phyloP scores from a whole-genome alignment of 768 basidiomycete species.

The Cyathus striatus region DNA sequence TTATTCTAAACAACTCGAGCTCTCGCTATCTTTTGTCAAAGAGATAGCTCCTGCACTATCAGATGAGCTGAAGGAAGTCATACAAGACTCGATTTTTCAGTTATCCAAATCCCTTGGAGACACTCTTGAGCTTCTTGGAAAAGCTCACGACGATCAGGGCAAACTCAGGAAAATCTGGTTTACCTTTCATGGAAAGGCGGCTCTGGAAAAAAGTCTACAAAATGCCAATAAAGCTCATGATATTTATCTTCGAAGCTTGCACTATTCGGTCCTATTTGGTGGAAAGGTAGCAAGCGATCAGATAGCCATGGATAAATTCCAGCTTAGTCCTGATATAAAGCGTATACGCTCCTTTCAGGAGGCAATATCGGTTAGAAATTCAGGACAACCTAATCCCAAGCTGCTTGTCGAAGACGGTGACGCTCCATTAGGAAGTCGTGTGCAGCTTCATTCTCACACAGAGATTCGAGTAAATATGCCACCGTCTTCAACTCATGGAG shows the following conservation, averaged over 20 bases:
- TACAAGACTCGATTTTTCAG: not conserved
- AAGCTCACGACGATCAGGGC: not conserved
- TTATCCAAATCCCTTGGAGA: not conserved
- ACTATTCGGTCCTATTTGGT: not conserved
- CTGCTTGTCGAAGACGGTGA: not conserved
- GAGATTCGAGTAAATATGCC: not conserved
- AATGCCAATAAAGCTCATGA: not conserved
- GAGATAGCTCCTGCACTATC: not conserved
- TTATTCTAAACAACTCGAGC: not conserved
- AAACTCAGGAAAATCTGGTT: not conserved
- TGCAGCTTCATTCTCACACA: not conserved
- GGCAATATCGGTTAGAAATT: not conserved
- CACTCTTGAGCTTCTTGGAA: not conserved
- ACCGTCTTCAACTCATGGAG: not conserved
- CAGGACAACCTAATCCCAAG: not conserved
- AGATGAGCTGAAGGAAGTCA: not conserved
- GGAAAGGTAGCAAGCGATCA: not conserved
- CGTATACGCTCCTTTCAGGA: not conserved
- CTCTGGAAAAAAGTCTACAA: not conserved
- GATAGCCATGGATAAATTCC: not conserved
- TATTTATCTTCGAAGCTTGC: not conserved
- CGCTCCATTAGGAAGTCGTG: not conserved
- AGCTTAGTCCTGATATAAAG: not conserved
- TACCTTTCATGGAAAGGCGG: not conserved
- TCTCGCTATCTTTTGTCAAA: not conserved